Conservation (phyloP, 202 grass and related monocot species). For the Brachypodium distachyon region DNA sequence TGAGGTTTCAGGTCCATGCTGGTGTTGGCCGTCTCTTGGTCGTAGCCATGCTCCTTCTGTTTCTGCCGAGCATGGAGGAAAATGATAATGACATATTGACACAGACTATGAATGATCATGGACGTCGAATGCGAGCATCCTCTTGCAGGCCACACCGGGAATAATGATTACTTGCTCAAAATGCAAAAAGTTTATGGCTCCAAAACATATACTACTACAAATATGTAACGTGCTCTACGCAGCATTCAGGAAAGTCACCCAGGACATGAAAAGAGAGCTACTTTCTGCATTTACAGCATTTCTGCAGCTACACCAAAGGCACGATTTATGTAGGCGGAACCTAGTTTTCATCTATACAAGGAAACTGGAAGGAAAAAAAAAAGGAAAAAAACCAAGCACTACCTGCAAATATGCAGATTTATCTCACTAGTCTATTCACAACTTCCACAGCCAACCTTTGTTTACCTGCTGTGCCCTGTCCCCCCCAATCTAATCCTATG, state of each 20-base stretch:
- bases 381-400: background rate
- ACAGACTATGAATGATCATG: background rate
- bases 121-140: background rate
- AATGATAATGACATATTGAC: background rate
- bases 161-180: background rate
- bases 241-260: background rate
- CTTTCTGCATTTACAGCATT: slow-evolving; percentile 14
- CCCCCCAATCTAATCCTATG: slow-evolving; percentile 14
- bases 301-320: background rate
- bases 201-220: too few species aligned
- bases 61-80: background rate
- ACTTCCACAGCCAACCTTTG: background rate
- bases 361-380: background rate
- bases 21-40: too few species aligned
- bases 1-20: too few species aligned
- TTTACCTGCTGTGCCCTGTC: too few species aligned
- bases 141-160: background rate
- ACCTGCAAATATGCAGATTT: slow-evolving; percentile 20
- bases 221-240: background rate
- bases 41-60: background rate
- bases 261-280: background rate
- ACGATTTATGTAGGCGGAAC: background rate
- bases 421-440: slow-evolving; percentile 27
- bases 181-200: background rate
- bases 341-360: background rate